Conservation (phyloP, 225 moss, liverwort and hornwort genomes). For the Takakia lepidozioides region DNA sequence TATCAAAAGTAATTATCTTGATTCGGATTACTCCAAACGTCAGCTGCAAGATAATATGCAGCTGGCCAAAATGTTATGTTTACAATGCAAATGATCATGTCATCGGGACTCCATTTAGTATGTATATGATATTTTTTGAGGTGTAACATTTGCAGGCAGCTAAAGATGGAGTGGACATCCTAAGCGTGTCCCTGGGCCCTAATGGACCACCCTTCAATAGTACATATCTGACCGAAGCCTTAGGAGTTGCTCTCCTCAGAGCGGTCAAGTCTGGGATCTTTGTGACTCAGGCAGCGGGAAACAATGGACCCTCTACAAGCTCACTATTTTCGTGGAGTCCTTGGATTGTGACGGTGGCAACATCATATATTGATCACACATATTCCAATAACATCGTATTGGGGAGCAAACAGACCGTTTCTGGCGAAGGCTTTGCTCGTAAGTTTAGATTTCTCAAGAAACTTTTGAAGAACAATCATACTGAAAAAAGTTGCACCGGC, state of each 20-base stretch:
- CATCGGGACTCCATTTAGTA: too few relatives aligned
- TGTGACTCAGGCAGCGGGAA: conserved; percentile 48
- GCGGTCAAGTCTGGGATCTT: conserved; percentile 26
- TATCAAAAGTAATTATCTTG: too few relatives aligned
- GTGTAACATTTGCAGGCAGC: conserved; percentile 33
- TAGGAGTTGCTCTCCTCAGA: conserved; percentile 36
- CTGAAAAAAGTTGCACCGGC: background rate
- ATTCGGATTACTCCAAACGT: too few relatives aligned
- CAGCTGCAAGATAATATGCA: too few relatives aligned
- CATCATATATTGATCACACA: conserved; percentile 38
- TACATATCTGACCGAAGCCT: conserved; percentile 32
- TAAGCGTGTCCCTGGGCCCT: conserved; percentile 46
- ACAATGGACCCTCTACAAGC: conserved; percentile 24
- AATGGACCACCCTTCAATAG: conserved; percentile 6
- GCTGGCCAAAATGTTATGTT: too few relatives aligned
- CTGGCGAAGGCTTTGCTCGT: conserved; percentile 41
- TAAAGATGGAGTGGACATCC: conserved; percentile 33
- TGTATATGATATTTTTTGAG: too few relatives aligned
- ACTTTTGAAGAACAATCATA: background rate
- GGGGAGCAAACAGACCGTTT: conserved; percentile 14
- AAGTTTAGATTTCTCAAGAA: conserved; percentile 4
- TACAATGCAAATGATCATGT: too few relatives aligned
- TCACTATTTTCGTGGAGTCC: conserved; percentile 45
- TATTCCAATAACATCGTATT: conserved; percentile 28
- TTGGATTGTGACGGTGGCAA: conserved; percentile 44